phyloP scores from a whole-genome alignment of 371 early-diverging fungal genomes.

The Apophysomyces variabilis region DNA sequence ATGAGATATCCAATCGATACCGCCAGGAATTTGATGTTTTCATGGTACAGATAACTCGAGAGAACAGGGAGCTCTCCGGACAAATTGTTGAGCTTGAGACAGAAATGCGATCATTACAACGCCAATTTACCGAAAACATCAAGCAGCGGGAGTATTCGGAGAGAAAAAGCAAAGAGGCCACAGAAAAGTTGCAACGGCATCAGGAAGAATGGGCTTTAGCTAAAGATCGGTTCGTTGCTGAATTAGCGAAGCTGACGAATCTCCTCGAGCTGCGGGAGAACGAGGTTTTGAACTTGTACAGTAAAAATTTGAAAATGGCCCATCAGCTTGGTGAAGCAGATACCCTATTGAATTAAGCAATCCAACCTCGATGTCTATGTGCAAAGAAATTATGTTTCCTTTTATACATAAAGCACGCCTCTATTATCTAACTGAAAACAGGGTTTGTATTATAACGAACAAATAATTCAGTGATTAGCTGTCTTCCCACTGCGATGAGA shows the following conservation, averaged over 20 bases:
- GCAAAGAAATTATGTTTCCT: no score
- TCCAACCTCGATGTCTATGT: no score
- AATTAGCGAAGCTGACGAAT: neutral
- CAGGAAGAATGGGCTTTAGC: neutral
- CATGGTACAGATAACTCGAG: slow-evolving; percentile 18
- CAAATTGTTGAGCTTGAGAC: slow-evolving; percentile 25
- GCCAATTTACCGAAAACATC: neutral
- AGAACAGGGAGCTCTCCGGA: slow-evolving; percentile 19
- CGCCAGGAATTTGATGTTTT: slow-evolving; percentile 20
- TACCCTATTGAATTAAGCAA: no score
- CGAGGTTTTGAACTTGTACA: neutral
- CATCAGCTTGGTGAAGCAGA: slow-evolving; percentile 93
- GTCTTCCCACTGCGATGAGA: no score
- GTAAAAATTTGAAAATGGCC: slow-evolving; percentile 84
- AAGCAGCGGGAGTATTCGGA: neutral
- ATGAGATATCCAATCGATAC: slow-evolving; percentile 4
- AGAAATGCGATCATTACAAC: slow-evolving; percentile 16
- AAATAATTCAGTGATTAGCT: no score
- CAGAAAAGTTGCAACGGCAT: neutral
- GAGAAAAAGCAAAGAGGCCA: neutral
- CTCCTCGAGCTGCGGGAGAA: neutral
- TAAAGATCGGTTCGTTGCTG: neutral
- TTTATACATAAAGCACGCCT: no score
- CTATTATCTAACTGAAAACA: no score
- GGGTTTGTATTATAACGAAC: no score